phyloP scores from a whole-genome alignment of 345 rosid species.

The Melaleuca quinquenervia region DNA sequence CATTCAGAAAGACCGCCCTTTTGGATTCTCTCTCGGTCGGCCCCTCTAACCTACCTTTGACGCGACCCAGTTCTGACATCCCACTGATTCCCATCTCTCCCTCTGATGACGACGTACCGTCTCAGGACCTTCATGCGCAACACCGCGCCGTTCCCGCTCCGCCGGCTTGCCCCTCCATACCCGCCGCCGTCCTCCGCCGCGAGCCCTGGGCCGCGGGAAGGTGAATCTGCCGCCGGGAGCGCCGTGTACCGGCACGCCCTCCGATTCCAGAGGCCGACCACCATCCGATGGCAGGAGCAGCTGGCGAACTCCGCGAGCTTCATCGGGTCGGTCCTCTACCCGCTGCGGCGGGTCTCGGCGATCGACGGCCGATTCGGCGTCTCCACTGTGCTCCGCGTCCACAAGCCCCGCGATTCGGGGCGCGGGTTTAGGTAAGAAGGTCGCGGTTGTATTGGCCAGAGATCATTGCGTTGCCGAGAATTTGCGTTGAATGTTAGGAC shows the following conservation, averaged over 20 bases:
- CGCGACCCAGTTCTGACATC: background rate
- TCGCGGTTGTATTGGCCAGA: background rate
- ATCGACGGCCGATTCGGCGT: conserved; percentile 18
- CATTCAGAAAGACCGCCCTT: background rate
- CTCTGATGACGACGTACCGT: conserved; percentile 27
- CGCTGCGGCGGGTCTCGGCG: conserved; percentile 7
- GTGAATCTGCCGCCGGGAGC: conserved; percentile 26
- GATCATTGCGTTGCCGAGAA: background rate
- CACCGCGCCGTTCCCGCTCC: conserved; percentile 13
- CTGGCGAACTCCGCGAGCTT: conserved; percentile 40
- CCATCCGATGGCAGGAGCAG: conserved; percentile 10
- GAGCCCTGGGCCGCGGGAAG: conserved; percentile 12
- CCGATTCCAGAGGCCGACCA: conserved; percentile 45
- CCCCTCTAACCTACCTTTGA: background rate
- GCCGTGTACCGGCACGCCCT: conserved; percentile 34
- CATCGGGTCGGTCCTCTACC: conserved; percentile 39
- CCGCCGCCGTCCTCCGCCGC: background rate
- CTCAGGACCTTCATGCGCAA: conserved; percentile 13
- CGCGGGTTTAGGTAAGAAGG: conserved; percentile 35
- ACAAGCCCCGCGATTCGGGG: conserved; percentile 12
- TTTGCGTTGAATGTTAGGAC: background rate
- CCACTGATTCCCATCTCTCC: background rate
- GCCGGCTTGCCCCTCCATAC: conserved; percentile 1
- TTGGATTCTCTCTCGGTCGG: background rate
- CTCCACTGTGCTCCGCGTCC: conserved; percentile 27